Evolutionary conservation across 345 rosid species (phyloP).

Genomic region (Gossypium sturtianum): DNA sequence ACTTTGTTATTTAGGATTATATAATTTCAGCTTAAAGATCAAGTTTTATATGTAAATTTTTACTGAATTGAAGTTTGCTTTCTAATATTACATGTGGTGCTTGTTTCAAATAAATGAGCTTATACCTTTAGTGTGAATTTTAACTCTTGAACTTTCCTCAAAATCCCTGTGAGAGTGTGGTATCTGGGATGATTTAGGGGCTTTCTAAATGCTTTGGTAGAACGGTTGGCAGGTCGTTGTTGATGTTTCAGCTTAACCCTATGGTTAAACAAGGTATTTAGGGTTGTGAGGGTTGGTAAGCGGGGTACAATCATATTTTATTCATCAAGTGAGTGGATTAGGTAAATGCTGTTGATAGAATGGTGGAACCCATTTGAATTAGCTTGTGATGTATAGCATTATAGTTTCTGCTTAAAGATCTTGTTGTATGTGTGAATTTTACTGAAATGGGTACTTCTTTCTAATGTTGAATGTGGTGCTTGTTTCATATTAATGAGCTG

Average conservation of each 20-base stretch:
- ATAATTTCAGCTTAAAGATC: conserved; percentile 3
- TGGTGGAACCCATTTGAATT: neutral
- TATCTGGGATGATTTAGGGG: neutral
- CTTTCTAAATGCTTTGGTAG: neutral
- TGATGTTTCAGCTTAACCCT: neutral
- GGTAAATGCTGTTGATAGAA: neutral
- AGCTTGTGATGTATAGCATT: conserved; percentile 7
- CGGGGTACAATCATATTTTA: neutral
- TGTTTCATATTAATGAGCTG: conserved; percentile 11
- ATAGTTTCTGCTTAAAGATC: conserved; percentile 3
- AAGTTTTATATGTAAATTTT: conserved; percentile 19
- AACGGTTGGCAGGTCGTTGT: neutral
- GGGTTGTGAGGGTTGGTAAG: neutral
- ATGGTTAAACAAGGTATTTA: neutral
- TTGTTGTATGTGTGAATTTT: conserved; percentile 19
- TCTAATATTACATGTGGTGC: neutral
- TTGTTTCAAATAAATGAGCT: conserved; percentile 13
- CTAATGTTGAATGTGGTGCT: neutral
- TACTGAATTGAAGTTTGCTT: conserved; percentile 2
- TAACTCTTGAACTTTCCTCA: neutral
- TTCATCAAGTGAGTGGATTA: neutral
- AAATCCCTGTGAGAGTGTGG: neutral
- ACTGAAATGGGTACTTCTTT: conserved; percentile 1
- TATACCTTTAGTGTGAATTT: conserved; percentile 5
- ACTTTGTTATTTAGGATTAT: neutral